A percentile compares a stretch with the other conserved stretches of the same genome.
These are phyloP conservation scores for Jatropha multifida DNA, from an alignment of 441 rosid genomes.

Conservation along the genomic window DNA sequence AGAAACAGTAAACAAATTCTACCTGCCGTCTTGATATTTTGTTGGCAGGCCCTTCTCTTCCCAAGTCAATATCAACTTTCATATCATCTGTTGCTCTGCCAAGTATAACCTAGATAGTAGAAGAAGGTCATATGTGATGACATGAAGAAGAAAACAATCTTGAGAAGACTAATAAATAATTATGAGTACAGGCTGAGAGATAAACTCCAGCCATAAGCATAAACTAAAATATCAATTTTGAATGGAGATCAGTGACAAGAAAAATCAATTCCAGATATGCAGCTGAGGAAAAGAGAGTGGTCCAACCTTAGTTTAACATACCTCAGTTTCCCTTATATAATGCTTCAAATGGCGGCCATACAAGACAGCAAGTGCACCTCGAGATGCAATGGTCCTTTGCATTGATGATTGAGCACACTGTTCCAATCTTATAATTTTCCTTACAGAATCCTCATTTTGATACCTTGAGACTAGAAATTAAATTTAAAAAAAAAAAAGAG, in stretches of 20 bases:
- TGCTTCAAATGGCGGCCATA: constrained; percentile 81
- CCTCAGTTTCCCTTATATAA: constrained; percentile 84
- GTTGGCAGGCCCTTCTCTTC: constrained; percentile 75
- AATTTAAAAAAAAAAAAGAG: background rate
- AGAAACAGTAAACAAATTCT: constrained; percentile 20
- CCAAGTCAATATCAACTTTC: constrained; percentile 81
- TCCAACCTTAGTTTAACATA: constrained; percentile 26
- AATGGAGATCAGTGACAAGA: background rate
- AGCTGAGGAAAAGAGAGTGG: background rate
- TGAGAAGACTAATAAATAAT: background rate
- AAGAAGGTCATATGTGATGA: constrained; percentile 11
- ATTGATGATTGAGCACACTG: constrained; percentile 70
- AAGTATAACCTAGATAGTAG: constrained; percentile 58
- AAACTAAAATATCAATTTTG: background rate
- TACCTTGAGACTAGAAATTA: constrained; percentile 57
- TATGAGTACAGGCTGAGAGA: background rate
- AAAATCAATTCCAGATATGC: background rate
- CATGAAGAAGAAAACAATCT: background rate
- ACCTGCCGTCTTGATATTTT: constrained; percentile 96
- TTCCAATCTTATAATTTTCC: constrained; percentile 74
- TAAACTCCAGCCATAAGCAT: background rate
- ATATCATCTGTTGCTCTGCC: constrained; percentile 87
- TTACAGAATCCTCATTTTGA: constrained; percentile 54
- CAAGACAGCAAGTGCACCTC: constrained; percentile 76
- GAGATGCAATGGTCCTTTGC: constrained; percentile 80